These are phyloP conservation scores for Dactylellina cionopaga DNA, from an alignment of 2,329 filamentous ascomycete genomes.

Conservation along the genomic window DNA sequence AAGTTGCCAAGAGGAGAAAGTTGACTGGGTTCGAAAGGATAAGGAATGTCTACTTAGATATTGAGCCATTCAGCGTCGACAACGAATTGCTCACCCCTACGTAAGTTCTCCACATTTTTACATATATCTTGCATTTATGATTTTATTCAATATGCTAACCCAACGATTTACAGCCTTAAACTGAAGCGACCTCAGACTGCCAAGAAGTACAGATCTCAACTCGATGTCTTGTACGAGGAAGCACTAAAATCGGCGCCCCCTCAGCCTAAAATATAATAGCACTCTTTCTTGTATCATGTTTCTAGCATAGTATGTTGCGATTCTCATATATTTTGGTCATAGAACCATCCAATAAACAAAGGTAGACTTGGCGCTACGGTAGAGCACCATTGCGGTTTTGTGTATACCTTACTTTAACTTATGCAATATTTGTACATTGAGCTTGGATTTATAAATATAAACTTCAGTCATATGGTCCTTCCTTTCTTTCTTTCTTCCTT, in stretches of 20 bases:
- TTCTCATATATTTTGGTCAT: slow-evolving; percentile 14
- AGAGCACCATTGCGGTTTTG: slow-evolving; percentile 6
- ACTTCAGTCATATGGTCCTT: too few species aligned
- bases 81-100: slow-evolving; percentile 90
- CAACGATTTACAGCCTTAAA: slow-evolving; percentile 68
- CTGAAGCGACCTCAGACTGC: slow-evolving; percentile 75
- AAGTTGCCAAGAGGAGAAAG: slow-evolving; percentile 81
- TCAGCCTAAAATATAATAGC: slow-evolving; percentile 19
- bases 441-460: not conserved
- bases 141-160: slow-evolving; percentile 6
- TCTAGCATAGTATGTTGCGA: not conserved
- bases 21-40: slow-evolving; percentile 93
- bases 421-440: not conserved
- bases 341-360: not conserved
- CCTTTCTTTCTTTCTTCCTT: too few species aligned
- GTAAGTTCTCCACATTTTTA: slow-evolving; percentile 58
- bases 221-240: slow-evolving; percentile 72
- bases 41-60: slow-evolving; percentile 74
- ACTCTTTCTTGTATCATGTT: not conserved
- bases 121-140: not conserved
- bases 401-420: not conserved
- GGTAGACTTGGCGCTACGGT: slow-evolving; percentile 32
- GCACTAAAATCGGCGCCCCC: slow-evolving; percentile 57
- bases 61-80: slow-evolving; percentile 92
- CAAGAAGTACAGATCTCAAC: slow-evolving; percentile 69